These are phyloP conservation scores for Vigna unguiculata DNA, from an alignment of 306 rosid species.

Conservation along the genomic window DNA sequence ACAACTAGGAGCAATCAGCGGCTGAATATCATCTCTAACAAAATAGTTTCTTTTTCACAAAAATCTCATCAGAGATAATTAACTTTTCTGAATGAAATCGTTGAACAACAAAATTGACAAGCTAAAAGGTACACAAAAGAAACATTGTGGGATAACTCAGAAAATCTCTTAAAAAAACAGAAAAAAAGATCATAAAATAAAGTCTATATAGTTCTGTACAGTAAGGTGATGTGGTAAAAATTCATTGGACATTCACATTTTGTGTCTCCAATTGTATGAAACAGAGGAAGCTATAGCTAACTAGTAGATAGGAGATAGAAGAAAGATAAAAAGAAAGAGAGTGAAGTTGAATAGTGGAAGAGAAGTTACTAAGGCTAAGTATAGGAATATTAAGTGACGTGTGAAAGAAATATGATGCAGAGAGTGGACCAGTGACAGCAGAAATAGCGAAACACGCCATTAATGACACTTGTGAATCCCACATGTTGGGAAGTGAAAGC, in stretches of 20 bases:
- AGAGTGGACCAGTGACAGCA: conserved; percentile 40
- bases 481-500: conserved; percentile 21
- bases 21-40: neutral
- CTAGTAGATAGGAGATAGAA: no score
- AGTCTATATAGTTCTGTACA: neutral
- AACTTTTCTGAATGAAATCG: no score
- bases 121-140: no score
- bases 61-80: neutral
- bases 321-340: neutral
- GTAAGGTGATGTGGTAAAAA: neutral
- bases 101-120: no score
- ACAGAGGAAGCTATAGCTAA: neutral
- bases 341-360: neutral
- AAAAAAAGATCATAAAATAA: neutral
- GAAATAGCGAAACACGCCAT: conserved; percentile 37
- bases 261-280: neutral
- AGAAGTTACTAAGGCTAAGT: neutral
- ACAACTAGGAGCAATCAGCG: neutral
- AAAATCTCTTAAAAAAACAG: no score
- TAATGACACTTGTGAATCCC: neutral
- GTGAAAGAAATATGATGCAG: neutral
- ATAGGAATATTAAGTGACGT: neutral
- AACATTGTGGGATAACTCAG: no score
- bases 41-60: neutral
- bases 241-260: conserved; percentile 19